Evolutionary conservation across 371 early-diverging fungal species (phyloP), one percentile per base, ranked within the genome.

Genomic region (Circinella umbellata): DNA sequence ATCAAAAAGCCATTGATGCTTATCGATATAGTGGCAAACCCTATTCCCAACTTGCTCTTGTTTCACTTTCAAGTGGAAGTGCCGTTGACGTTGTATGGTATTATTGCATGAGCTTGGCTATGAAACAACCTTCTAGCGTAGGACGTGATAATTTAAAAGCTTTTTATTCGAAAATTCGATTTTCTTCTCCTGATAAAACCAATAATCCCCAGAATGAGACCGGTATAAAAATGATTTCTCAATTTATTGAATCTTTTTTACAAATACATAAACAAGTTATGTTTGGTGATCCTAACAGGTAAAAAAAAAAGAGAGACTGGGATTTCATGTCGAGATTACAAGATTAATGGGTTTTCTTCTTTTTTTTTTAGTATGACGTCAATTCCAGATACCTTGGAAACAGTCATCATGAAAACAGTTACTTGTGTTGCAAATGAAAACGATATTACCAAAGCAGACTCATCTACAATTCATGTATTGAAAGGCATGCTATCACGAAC

Each of bases 51-150:
- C 36, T 85, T 3, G 85, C 85, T 3, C 72, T 85, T 36, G 72
- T 81, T 4, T 77, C 82, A n/a, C 68, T 81, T 3, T 78, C 81
- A 2, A 79, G 66, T 59, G 82, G 85, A 4, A 82, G 78, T 51
- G 81, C 75, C 0, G 82, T 85, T 66, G 85, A 85, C 69, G 80
- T 85, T 13, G 85, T 82, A 14, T 85, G 81, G 78, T 82, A 82
- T 42, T 85, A 85, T 63, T 85, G 82, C 54, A 80, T 85, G 81
- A 84, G 85, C 49, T 38, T 85, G 62, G 82, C 81, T 14, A 80
- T 82, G 60, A 80, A 80, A 42, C 55, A 76, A 20, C 79, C 81
- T n/a, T 82, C 83, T 5, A 69, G 66, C 6, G 76, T 85, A 4
- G 83, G 78, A 11, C 61, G 79, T 47, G 82, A 82, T 53, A 85